These are phyloP conservation scores for Ceratocystis harringtonii DNA, from an alignment of 2,329 filamentous ascomycete genomes.

Conservation along the genomic window DNA sequence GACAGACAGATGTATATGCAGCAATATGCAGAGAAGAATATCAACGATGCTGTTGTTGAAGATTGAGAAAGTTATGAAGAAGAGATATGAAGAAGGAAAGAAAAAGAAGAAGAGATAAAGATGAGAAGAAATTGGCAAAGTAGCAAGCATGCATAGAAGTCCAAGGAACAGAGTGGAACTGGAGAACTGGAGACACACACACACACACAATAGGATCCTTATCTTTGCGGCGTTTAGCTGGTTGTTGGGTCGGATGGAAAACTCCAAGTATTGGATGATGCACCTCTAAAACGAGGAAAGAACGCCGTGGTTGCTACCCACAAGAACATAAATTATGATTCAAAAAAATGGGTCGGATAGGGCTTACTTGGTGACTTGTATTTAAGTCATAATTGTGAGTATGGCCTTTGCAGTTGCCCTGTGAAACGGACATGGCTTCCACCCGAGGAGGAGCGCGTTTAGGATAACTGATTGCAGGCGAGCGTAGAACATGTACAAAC, in stretches of 20 bases:
- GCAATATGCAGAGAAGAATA: neutral
- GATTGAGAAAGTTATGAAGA: neutral
- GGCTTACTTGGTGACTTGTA: neutral
- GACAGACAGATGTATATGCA: neutral
- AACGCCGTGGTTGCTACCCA: neutral
- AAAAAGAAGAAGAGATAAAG: neutral
- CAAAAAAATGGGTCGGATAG: neutral
- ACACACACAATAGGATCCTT: neutral
- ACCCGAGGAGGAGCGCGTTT: neutral
- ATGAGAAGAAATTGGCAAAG: neutral
- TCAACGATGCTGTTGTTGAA: neutral
- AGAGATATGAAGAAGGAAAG: conserved; percentile 1
- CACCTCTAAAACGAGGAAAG: neutral
- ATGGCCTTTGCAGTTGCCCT: too few relatives aligned
- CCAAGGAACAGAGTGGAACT: neutral
- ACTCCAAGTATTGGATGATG: neutral
- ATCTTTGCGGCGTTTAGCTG: neutral
- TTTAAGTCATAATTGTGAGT: too few relatives aligned
- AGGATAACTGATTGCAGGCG: neutral
- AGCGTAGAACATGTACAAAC: neutral
- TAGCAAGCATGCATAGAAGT: conserved; percentile 3
- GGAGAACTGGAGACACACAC: neutral
- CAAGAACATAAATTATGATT: neutral
- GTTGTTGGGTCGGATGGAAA: neutral
- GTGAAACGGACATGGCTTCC: too few relatives aligned